Evolutionary conservation across 192 early-diverging fungal species (phyloP).

Genomic region (Pilaira anomala): DNA sequence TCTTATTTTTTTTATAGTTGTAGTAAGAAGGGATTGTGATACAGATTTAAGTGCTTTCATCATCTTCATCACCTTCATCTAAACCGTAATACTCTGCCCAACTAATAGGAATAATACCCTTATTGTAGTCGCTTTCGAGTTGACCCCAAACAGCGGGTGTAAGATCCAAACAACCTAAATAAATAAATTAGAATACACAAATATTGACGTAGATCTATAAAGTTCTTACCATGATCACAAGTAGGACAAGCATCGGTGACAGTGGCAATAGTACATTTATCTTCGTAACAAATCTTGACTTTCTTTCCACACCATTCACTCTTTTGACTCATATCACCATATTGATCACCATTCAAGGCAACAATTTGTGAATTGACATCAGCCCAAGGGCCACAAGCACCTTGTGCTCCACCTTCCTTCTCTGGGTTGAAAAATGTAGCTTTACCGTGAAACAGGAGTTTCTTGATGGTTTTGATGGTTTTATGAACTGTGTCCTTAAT

Average conservation of each 20-base stretch:
- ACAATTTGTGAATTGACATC: slow-evolving; percentile 18
- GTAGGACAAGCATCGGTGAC: slow-evolving; percentile 47
- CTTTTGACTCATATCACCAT: slow-evolving; percentile 31
- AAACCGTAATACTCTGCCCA: neutral
- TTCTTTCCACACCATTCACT: slow-evolving; percentile 35
- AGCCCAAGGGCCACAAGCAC: slow-evolving; percentile 24
- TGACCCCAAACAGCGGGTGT: slow-evolving; percentile 15
- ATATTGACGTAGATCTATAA: neutral
- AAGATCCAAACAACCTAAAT: slow-evolving; percentile 18
- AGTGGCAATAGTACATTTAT: slow-evolving; percentile 35
- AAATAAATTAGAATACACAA: neutral
- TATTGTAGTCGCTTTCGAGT: neutral
- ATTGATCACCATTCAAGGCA: slow-evolving; percentile 39
- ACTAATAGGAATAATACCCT: slow-evolving; percentile 7
- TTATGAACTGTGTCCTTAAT: neutral
- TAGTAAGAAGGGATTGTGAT: too few relatives aligned
- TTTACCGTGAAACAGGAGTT: slow-evolving; percentile 21
- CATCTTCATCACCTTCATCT: neutral
- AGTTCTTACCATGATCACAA: slow-evolving; percentile 25
- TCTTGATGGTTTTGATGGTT: neutral
- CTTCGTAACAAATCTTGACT: slow-evolving; percentile 33
- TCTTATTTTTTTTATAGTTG: too few relatives aligned
- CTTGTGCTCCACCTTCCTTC: slow-evolving; percentile 22
- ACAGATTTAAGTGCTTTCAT: too few relatives aligned
- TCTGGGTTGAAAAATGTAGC: slow-evolving; percentile 45